Conservation (phyloP, 2,329 filamentous ascomycete genomes). For the Cercospora janseana region DNA sequence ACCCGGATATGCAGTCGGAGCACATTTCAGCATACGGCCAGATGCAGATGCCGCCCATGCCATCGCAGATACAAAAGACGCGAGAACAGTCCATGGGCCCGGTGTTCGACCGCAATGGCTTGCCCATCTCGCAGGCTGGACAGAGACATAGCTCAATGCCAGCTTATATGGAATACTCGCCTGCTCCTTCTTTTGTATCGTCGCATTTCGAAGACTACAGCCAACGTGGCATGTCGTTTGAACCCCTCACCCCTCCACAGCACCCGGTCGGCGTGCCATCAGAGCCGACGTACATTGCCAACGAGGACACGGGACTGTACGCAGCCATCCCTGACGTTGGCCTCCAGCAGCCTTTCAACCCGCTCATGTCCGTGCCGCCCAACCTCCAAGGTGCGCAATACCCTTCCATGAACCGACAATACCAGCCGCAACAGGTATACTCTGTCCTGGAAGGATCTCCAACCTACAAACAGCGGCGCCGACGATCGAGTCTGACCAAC, state of each 20-base stretch:
- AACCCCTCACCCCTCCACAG: conserved; percentile 94
- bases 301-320: conserved; percentile 95
- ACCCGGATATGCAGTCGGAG: conserved; percentile 59
- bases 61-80: conserved; percentile 72
- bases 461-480: conserved; percentile 95
- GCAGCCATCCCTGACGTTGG: conserved; percentile 89
- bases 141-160: conserved; percentile 98
- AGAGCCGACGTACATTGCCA: conserved; percentile 95
- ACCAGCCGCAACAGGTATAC: conserved; percentile 84
- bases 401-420: conserved; percentile 64
- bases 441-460: conserved; percentile 91
- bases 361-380: conserved; percentile 87
- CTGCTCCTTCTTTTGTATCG: conserved; percentile 96
- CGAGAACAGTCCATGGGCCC: conserved; percentile 76
- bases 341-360: conserved; percentile 72
- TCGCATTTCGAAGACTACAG: conserved; percentile 98
- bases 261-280: conserved; percentile 78
- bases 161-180: conserved; percentile 95
- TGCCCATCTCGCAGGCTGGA: conserved; percentile 77
- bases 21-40: conserved; percentile 67
- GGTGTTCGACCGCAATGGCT: conserved; percentile 87
- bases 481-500: conserved; percentile 87
- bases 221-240: conserved; percentile 91
- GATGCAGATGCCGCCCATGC: conserved; percentile 71
- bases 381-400: conserved; percentile 80